Evolutionary conservation across 1,284 basidiomycete genomes (phyloP), one percentile per base, ranked within the genome.

Genomic region (Marasmius fiardii): DNA sequence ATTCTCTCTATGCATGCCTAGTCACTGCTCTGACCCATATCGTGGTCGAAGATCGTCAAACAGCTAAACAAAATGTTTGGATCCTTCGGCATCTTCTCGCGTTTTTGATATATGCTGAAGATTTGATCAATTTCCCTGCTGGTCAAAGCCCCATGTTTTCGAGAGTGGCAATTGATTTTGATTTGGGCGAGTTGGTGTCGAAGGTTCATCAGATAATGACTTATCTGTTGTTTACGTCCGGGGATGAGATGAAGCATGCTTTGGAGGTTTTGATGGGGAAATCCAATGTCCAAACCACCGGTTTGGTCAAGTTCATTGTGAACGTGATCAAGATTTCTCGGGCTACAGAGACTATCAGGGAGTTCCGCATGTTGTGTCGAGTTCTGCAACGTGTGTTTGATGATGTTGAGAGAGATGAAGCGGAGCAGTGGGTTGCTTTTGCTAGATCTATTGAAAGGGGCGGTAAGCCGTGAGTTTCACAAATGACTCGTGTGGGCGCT

Each of bases 391-490:
- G 85, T 64, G 67, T 85, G 24, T 70, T 94, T 54, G 75, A 79
- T 43, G 85, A 83, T 56, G 76, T 85, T 0, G 80, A 80, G 2
- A 78, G 74, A 39, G 72, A 71, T 0, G 92, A 95, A 60, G 85
- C 83, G 0, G 92, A 93, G 56, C 67, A 78, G 35, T 95, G 95
- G 92, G 71, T 95, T 48, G 65, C 72, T 2, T 75, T 90, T 34
- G 88, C 83, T 4, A 79, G 86, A 65, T 80, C 72, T 56, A 58
- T 87, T 4, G 82, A 90, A 63, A 82, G 77, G 55, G 74, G 71
- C 54, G 80, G 92, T 92, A 63, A 58, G 70, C 59, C n/a, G n/a
- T n/a, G n/a, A n/a, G n/a, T n/a, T n/a, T n/a, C n/a, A n/a, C n/a
- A n/a, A n/a, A n/a, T n/a, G n/a, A n/a, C n/a, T n/a, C n/a, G n/a